Base-by-base conservation (phyloP, 1,139 yeast species). In the Sugiyamaella grinbergsii region DNA sequence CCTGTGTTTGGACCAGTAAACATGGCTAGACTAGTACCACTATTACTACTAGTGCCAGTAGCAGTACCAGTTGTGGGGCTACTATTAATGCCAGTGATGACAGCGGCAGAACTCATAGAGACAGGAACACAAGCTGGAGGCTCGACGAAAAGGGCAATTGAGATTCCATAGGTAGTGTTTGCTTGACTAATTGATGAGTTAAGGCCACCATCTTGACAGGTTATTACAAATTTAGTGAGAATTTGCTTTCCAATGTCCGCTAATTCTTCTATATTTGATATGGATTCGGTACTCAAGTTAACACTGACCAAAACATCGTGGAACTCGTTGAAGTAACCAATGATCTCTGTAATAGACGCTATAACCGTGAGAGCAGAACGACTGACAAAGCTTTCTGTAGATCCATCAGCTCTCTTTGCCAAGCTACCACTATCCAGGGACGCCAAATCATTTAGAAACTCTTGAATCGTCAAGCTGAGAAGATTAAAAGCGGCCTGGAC, bases 211-310 rank as follows among this genome's bases (percentile, higher is more conserved):
- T 37, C 47, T 13, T 49, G 23, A 29, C 51, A 49, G 22, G 15
- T 38, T 8, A 47, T 16, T 6, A 32, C 51, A 43, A 47, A 47
- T 11, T 37, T 22, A 10, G 20, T 31, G 18, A 42, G 24, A 22
- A 47, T 37, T 20, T 42, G 51, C 31, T 47, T 42, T 10, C 45
- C 51, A 36, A 47, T 20, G 4, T 33, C 36, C 10, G 51, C 36
- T 16, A 43, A 22, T 19, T 43, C 26, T 26, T 36, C 28, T 8
- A 49, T 42, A 26, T 49, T 43, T 16, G 48, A 32, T 39, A 37
- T 38, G n/a, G 48, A 24, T 3, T 28, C 29, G 11, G 44, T 42
- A 11, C 36, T 44, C 36, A 37, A 26, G 16, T 22, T 22, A 18
- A 37, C 42, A 4, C 28, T 29, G 19, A 32, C 48, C n/a, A 44